Evolutionary conservation across 2,329 filamentous ascomycete genomes (phyloP).

Genomic region (Apiospora hydei): DNA sequence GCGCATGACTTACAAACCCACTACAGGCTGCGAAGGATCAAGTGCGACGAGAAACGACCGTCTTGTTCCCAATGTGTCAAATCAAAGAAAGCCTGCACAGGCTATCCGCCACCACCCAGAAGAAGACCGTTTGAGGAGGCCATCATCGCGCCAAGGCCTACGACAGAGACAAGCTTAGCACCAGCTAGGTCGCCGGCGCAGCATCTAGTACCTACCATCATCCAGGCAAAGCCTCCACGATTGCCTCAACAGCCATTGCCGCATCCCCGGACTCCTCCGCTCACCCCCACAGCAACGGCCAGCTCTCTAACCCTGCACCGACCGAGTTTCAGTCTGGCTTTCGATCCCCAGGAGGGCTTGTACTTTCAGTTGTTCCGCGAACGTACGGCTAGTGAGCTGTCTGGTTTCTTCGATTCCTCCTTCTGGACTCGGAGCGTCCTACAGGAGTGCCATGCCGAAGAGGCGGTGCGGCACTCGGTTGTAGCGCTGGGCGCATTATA

Average conservation of each 20-base stretch:
- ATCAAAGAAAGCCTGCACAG: conserved; percentile 64
- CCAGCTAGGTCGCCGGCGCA: conserved; percentile 21
- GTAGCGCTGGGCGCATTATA: conserved; percentile 72
- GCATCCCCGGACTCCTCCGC: conserved; percentile 41
- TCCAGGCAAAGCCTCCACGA: conserved; percentile 28
- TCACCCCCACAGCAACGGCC: conserved; percentile 28
- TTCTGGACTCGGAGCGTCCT: conserved; percentile 72
- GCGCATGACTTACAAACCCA: conserved; percentile 30
- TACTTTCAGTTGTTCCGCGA: conserved; percentile 70
- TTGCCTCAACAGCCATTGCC: conserved; percentile 26
- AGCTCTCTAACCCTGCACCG: conserved; percentile 47
- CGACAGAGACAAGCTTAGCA: conserved; percentile 23
- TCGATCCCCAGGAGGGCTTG: conserved; percentile 59
- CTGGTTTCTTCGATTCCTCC: conserved; percentile 70
- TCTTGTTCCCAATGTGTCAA: conserved; percentile 66
- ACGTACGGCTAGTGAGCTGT: conserved; percentile 68
- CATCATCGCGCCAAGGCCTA: conserved; percentile 57
- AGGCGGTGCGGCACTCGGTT: conserved; percentile 69
- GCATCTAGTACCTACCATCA: conserved; percentile 20
- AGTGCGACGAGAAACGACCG: conserved; percentile 71
- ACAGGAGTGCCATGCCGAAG: conserved; percentile 68
- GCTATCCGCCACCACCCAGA: conserved; percentile 66
- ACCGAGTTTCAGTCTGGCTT: conserved; percentile 53
- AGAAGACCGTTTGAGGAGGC: conserved; percentile 43
- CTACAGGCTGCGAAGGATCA: conserved; percentile 65